Base-by-base conservation (phyloP, 306 rosid genomes). In the Biancaea sappan region DNA sequence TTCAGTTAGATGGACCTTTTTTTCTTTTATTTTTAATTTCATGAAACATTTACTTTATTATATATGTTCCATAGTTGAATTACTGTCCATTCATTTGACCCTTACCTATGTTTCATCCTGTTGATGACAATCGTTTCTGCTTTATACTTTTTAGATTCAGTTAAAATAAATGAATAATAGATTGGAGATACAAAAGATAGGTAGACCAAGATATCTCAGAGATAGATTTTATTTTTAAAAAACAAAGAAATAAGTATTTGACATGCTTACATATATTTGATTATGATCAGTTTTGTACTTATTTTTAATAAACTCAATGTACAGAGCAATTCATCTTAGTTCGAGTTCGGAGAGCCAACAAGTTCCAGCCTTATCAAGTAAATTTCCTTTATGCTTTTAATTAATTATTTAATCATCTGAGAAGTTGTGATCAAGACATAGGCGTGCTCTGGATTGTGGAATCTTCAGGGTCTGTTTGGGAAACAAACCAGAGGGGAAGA, bases 31-130 rank as follows among this genome's bases (percentile, higher is more conserved):
- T 38, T 38, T 74, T 50, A 71, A 73, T 74, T 56, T 81, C 60
- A 72, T 81, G 81, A 74, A 22, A 64, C 51, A 61, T 44, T 77
- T 75, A 44, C 76, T 62, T 75, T 2, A 21, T 24, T 19, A 16
- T 51, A 51, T 68, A 31, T 53, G 46, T 31, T 50, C 44, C n/a
- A 47, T 12, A 68, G 34, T 32, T 66, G 15, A 62, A 4, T 58
- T 11, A 16, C 32, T 58, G 44, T 26, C 12, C 51, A 13, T 73
- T 77, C 47, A 5, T 77, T 74, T 60, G 34, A 58, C 32, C 19
- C 32, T 59, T 37, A 8, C 11, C 26, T 18, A 37, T 67, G 32
- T 22, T 16, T 71, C 60, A 9, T 53, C 60, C 29, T 53, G 5
- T 10, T 31, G 43, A 58, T 34, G 46, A 34, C 66, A 34, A 11